phyloP scores from a whole-genome alignment of 2,329 filamentous ascomycete species.

The Phaeoacremonium minimum region DNA sequence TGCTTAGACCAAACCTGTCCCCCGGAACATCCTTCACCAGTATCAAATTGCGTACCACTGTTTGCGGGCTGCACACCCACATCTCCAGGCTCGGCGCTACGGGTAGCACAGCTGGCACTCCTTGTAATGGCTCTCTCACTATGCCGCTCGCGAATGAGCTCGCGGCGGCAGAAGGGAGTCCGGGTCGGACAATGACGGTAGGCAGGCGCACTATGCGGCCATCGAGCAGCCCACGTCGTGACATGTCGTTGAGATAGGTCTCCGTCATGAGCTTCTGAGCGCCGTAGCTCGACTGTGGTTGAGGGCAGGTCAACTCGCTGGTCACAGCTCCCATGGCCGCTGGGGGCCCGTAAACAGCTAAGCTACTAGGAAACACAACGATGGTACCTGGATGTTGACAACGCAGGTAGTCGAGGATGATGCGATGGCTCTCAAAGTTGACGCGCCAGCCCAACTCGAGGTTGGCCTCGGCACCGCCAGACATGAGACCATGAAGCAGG shows the following conservation, averaged over 20 bases:
- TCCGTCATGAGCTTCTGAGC: constrained; percentile 60
- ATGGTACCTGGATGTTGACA: constrained; percentile 38
- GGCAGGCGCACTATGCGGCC: constrained; percentile 54
- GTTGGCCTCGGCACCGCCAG: constrained; percentile 55
- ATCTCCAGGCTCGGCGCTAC: constrained; percentile 35
- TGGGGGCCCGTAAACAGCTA: constrained; percentile 57
- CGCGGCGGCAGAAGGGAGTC: constrained; percentile 55
- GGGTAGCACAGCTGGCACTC: constrained; percentile 37
- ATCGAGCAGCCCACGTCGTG: constrained; percentile 49
- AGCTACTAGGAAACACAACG: constrained; percentile 54
- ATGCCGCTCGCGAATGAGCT: constrained; percentile 59
- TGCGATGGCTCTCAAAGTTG: constrained; percentile 53
- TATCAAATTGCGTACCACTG: constrained; percentile 39
- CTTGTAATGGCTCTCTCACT: constrained; percentile 54
- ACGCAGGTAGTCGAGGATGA: constrained; percentile 47
- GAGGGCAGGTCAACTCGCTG: constrained; percentile 35
- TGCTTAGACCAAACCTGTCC: constrained; percentile 32
- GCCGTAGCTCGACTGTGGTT: constrained; percentile 55
- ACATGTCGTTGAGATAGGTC: constrained; percentile 47
- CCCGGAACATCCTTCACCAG: constrained; percentile 33
- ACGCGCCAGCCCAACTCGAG: constrained; percentile 49
- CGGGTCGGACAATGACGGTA: constrained; percentile 56
- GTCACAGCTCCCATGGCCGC: constrained; percentile 42
- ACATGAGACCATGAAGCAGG: constrained; percentile 63
- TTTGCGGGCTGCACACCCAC: constrained; percentile 43